Percentiles rank a stretch among this genome's conserved stretches.
Conservation (phyloP, 306 rosid genomes). For the Parietaria judaica region DNA sequence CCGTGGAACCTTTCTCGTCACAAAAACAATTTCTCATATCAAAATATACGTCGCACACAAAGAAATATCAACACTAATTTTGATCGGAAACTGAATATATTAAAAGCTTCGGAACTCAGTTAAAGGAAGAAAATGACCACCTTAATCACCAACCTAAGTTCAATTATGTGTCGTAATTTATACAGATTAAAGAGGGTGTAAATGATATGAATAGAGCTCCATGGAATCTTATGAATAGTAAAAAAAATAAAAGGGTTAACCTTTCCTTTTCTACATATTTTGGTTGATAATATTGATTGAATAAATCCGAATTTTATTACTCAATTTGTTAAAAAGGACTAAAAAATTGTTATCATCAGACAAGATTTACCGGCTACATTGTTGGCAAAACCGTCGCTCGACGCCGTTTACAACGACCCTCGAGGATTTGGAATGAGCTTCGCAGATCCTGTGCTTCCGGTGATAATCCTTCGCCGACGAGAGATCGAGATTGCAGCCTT, state of each 20-base stretch:
- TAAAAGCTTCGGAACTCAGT: background rate
- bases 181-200: no score
- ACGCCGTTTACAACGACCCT: constrained; percentile 57
- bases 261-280: no score
- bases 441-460: constrained; percentile 84
- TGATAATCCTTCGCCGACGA: constrained; percentile 75
- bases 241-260: background rate
- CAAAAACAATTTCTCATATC: constrained; percentile 18
- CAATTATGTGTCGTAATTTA: no score
- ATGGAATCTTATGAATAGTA: no score
- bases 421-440: constrained; percentile 75
- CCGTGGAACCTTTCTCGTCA: constrained; percentile 70
- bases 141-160: no score
- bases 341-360: no score
- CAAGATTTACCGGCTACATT: constrained; percentile 77
- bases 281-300: no score
- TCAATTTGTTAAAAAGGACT: no score
- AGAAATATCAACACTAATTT: constrained; percentile 15
- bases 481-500: constrained; percentile 80
- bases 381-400: constrained; percentile 91
- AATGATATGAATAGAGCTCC: no score
- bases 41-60: constrained; percentile 10
- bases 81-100: constrained; percentile 5
- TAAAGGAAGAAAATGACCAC: no score
- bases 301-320: no score